Percentiles rank a stretch among this genome's conserved stretches.
These are phyloP conservation scores for Stephania japonica DNA, from an alignment of 164 flowering plant genomes.

Conservation along the genomic window DNA sequence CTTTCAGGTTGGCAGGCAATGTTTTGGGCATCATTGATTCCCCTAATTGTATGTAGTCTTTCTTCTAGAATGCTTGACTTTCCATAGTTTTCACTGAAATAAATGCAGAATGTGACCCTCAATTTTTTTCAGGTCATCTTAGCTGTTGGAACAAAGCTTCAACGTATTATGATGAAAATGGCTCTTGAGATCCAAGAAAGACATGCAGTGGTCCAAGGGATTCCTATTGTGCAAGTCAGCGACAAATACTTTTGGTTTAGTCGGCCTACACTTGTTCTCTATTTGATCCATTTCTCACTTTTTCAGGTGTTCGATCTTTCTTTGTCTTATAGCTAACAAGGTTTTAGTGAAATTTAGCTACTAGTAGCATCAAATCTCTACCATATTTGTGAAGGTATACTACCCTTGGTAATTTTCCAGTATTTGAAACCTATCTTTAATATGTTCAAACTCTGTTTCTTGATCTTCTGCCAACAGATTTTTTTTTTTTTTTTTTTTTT, in stretches of 20 bases:
- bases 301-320: conserved; percentile 56
- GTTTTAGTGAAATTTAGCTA: background rate
- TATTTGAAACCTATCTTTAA: background rate
- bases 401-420: background rate
- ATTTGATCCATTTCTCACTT: conserved; percentile 70
- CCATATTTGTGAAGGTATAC: background rate
- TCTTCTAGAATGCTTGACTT: background rate
- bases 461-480: too few relatives aligned
- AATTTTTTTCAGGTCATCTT: conserved; percentile 50
- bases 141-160: conserved; percentile 93
- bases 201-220: conserved; percentile 94
- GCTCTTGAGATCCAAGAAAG: conserved; percentile 84
- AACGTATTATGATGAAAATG: conserved; percentile 77
- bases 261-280: conserved; percentile 57
- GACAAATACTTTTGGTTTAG: conserved; percentile 89
- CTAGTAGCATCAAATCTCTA: background rate
- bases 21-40: conserved; percentile 62
- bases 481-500: too few relatives aligned
- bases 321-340: conserved; percentile 4
- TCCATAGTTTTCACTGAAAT: background rate
- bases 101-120: background rate
- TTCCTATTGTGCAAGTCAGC: conserved; percentile 84
- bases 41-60: conserved; percentile 53
- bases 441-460: too few relatives aligned
- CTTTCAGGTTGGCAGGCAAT: conserved; percentile 62